These are phyloP conservation scores for Corymbia citriodora DNA, from an alignment of 441 rosid species.

Conservation along the genomic window DNA sequence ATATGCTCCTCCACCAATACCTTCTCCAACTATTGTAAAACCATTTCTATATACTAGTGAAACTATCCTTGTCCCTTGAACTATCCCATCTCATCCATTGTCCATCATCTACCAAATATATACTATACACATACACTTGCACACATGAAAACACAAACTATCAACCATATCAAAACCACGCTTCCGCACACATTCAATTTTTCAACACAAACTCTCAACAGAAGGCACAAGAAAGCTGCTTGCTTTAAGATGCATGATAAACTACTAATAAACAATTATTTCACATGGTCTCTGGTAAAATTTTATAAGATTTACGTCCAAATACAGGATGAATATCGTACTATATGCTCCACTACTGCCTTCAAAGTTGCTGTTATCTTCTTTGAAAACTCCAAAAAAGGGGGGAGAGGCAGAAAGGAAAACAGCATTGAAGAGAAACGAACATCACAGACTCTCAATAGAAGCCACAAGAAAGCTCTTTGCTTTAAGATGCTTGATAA, in stretches of 20 bases:
- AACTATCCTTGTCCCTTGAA: no score
- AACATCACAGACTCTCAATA: neutral
- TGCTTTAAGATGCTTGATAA: neutral
- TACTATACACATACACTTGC: no score
- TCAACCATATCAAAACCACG: no score
- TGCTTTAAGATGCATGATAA: neutral
- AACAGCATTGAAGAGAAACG: neutral
- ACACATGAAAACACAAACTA: no score
- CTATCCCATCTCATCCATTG: no score
- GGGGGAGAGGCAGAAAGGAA: neutral
- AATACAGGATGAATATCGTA: neutral
- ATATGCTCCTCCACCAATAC: no score
- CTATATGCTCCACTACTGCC: neutral
- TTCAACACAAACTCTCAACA: neutral
- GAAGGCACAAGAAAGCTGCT: neutral
- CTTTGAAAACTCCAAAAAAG: neutral
- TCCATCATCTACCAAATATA: no score
- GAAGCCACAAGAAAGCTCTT: neutral
- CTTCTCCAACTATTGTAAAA: no score
- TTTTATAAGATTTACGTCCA: neutral
- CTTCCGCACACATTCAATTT: no score
- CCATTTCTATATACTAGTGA: no score
- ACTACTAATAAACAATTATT: neutral
- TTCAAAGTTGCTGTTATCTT: neutral
- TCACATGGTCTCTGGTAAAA: neutral